Evolutionary conservation across 768 basidiomycete genomes (phyloP), one percentile per base, ranked within the genome.

Genomic region (Kwoniella botswanensis): DNA sequence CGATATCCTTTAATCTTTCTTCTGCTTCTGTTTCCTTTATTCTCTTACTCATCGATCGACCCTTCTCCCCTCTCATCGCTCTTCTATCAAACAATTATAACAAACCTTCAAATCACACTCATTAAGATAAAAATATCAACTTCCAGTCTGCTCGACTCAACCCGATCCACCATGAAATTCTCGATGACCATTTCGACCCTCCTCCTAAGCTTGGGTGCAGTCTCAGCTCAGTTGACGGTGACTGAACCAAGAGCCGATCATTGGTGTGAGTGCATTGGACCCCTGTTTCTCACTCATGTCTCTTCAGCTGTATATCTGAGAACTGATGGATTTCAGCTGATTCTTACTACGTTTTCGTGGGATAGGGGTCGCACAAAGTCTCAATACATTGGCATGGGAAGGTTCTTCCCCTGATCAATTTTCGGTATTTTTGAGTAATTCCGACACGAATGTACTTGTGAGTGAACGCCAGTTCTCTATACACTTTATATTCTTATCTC

Each of bases 341-440:
- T 50, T 7, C 42, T 13, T 7, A 46, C 22, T 42, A n/a, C 29
- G 22, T 35, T 43, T 1, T 56, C 58, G 60, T 54, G 42, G 9
- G 50, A 59, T 58, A 80, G 79, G 79, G 79, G 64, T 79, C 54
- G 74, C 76, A 17, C 61, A 82, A 52, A 70, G 67, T 22, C 63
- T 74, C 65, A 81, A 82, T 61, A 81, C 79, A 12, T 70, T 83
- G 35, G 71, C 68, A 17, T 83, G 82, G 82, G 65, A 56, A 7
- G 75, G 74, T 6, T 63, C 72, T 15, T 65, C 71, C 22, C 79
- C 79, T 11, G 44, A 66, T 29, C 60, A 76, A 50, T 83, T 83
- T 71, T 78, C 79, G 10, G 77, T 83, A 17, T 83, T 79, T 66
- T 63, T 80, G n/a, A 44, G 35, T 44, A 75, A 80, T 62, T 63